Evolutionary conservation across 352 stramenopile species (phyloP), one percentile per base, ranked within the genome.

Genomic region (Phytophthora macrochlamydospora): DNA sequence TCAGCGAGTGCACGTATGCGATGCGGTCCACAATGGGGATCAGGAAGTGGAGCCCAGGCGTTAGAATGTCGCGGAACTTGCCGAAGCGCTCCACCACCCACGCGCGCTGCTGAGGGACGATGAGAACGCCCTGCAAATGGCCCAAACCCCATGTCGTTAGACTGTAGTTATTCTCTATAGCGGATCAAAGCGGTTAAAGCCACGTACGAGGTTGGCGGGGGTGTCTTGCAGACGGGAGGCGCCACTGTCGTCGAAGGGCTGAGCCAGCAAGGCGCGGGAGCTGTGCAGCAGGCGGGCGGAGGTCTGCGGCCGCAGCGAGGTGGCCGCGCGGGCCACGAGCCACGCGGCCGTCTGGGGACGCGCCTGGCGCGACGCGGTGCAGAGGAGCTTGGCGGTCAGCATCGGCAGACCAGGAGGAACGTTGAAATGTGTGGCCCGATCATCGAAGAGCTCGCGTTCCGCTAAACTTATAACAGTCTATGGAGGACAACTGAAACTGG

Each of bases 31-130:
- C 90, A 24, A 97, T 38, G 13, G 92, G 92, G 65, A 97, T 96
- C 11, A 96, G 73, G 61, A 97, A 96, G 70, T 97, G 89, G 46
- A 97, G 75, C 0, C 92, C 92, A 4, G 92, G 91, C 32, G 76
- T 85, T 32, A 97, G 71, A 59, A 95, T 81, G 53, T 83, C 78
- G 70, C 97, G 87, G 72, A 94, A 97, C 62, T 97, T 97, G 62
- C 92, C 92, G 51, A 97, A 97, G 30, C 92, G 89, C 75, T 97
- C 92, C 33, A 97, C 84, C 18, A 97, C 86, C 87, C 87, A 97
- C 73, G 89, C 89, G 38, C 86, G 79, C 53, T 96, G 89, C 70
- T 96, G 89, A n/a, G 89, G 89, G 13, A 96, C 89, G 53, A 96
- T 91, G 43, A 96, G 56, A 12, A 96, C 72, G 53, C 89, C 89